These are phyloP conservation scores for Ampelomyces quisqualis DNA, from an alignment of 2,329 filamentous ascomycete genomes.

Conservation along the genomic window DNA sequence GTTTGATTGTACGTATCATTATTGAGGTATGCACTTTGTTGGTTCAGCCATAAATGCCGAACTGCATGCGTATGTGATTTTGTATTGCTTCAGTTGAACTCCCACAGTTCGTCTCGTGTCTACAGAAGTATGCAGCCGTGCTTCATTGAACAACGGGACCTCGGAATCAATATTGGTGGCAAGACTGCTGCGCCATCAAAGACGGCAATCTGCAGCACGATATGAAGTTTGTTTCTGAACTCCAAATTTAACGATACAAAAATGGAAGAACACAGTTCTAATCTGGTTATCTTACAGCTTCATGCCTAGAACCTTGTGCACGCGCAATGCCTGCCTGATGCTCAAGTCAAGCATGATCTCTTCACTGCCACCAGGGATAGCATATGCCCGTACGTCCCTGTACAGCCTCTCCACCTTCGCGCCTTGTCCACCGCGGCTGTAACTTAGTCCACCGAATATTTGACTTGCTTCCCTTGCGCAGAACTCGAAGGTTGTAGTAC, in stretches of 20 bases:
- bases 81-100: no score
- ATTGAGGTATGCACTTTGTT: no score
- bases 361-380: constrained; percentile 89
- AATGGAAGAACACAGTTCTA: neutral
- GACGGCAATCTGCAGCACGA: no score
- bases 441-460: constrained; percentile 94
- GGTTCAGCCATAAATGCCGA: no score
- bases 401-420: constrained; percentile 94
- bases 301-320: constrained; percentile 7
- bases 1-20: no score
- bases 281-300: neutral
- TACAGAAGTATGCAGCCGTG: no score
- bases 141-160: no score
- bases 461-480: constrained; percentile 94
- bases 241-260: neutral
- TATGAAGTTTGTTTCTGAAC: neutral
- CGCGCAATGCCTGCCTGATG: constrained; percentile 75
- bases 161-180: no score
- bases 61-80: no score
- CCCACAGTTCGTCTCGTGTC: no score
- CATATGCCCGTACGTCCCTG: constrained; percentile 92
- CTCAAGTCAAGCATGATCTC: constrained; percentile 99
- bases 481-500: constrained; percentile 94
- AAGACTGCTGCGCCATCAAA: no score
- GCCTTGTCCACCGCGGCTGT: constrained; percentile 90